Base-by-base conservation (phyloP, 495 filamentous ascomycete genomes). In the Neurospora tetraspora region DNA sequence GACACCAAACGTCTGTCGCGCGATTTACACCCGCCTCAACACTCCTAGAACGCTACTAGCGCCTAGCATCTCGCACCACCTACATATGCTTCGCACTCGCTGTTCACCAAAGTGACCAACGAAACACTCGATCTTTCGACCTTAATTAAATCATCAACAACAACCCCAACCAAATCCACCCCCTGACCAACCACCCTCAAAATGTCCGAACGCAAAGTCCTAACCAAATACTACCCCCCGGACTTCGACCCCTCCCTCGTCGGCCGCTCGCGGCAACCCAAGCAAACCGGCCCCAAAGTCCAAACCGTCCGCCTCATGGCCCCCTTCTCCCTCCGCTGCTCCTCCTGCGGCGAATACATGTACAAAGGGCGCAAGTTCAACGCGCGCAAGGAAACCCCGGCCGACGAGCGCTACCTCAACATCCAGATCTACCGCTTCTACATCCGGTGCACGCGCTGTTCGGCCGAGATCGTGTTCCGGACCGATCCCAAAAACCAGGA, bases 281-380 rank as follows among this genome's bases (percentile, higher is more conserved):
- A 95, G 77, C 85, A 88, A 70, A 83, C 88, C 40, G 93, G 93
- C 6, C 92, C 92, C 5, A 95, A 94, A 74, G 88, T 93, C 23
- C 92, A 94, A 78, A 93, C 91, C 5, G 94, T 98, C 68, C 92
- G 96, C n/a, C 85, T 99, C 23, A 98, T 98, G 93, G 94, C 96
- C 0, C 96, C 96, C 73, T 99, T 98, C 69, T 82, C 89, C 36
- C 97, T 99, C 92, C 93, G 92, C 82, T 98, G 96, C 80, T 90
- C 88, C 20, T 85, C 89, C 70, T 98, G 95, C 81, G 95, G 93
- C 78, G 94, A 98, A 84, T 98, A 93, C 86, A 98, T 99, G 80
- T 97, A 98, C 85, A 93, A 93, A 75, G 95, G 95, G 1, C 90
- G 94, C 69, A 98, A 98, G 78, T 98, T 97, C 87, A 99, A 98